Percentiles rank a stretch among this genome's conserved stretches.
Evolutionary conservation across 148 eudicot species (phyloP).

Genomic region (Chenopodium quinoa): DNA sequence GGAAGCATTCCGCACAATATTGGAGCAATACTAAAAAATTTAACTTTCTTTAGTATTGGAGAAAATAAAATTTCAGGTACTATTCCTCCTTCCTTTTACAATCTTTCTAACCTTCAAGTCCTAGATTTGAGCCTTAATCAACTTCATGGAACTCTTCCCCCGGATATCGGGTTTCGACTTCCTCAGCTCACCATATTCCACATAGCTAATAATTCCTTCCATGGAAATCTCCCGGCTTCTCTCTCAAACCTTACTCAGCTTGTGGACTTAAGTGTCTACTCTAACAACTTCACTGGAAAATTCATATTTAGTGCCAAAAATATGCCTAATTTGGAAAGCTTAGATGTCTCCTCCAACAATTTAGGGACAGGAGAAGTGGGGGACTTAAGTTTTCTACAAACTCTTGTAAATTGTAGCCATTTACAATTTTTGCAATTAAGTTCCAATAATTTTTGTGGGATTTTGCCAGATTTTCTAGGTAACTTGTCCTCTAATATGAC

Average conservation of each 20-base stretch:
- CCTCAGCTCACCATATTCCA: neutral
- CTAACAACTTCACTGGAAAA: constrained; percentile 5
- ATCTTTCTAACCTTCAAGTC: too few species aligned
- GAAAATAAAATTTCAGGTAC: neutral
- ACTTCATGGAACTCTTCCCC: too few species aligned
- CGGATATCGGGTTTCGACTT: too few species aligned
- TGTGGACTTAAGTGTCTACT: neutral
- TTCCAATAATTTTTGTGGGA: too few species aligned
- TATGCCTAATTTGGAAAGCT: neutral
- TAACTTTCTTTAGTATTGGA: neutral
- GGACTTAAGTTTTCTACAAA: neutral
- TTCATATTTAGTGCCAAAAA: constrained; percentile 9
- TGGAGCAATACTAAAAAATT: neutral
- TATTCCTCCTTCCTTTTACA: neutral
- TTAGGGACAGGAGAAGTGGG: constrained; percentile 3
- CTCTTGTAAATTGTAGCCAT: neutral
- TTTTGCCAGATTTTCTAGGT: too few species aligned
- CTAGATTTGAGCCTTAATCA: too few species aligned
- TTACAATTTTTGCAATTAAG: neutral
- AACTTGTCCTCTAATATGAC: too few species aligned
- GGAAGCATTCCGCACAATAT: neutral
- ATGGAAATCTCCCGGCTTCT: too few species aligned
- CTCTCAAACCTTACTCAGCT: neutral
- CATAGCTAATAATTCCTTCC: too few species aligned
- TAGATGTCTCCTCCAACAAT: neutral